phyloP scores from a whole-genome alignment of 2,329 filamentous ascomycete species.

The Hypoxylon sp. region DNA sequence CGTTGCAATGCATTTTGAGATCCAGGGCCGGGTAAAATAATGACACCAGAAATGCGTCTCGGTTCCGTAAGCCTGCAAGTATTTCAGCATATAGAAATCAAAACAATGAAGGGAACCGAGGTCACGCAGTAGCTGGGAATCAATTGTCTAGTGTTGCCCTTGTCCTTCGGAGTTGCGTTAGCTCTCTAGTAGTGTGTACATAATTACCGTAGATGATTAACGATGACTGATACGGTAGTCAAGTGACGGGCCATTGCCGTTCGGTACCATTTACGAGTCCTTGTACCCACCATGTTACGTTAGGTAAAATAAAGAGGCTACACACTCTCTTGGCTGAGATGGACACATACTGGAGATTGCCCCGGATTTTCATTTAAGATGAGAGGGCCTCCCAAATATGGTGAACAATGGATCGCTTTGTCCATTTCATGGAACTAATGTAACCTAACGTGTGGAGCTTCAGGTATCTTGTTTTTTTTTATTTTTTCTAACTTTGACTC shows the following conservation, averaged over 20 bases:
- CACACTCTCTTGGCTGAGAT: slow-evolving; percentile 38
- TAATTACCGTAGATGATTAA: slow-evolving; percentile 7
- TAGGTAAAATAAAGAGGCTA: slow-evolving; percentile 36
- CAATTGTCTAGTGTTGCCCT: slow-evolving; percentile 33
- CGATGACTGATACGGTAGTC: slow-evolving; percentile 38
- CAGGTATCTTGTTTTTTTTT: background rate
- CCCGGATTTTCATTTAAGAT: slow-evolving; percentile 43
- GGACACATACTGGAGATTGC: slow-evolving; percentile 35
- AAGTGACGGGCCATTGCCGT: slow-evolving; percentile 41
- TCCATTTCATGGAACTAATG: slow-evolving; percentile 32
- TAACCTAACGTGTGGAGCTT: slow-evolving; percentile 26
- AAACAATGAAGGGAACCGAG: slow-evolving; percentile 32
- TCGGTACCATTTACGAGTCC: slow-evolving; percentile 39
- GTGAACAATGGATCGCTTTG: slow-evolving; percentile 30
- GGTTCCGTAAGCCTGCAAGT: slow-evolving; percentile 18
- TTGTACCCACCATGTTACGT: slow-evolving; percentile 37
- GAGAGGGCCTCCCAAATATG: slow-evolving; percentile 38
- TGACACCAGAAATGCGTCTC: slow-evolving; percentile 35
- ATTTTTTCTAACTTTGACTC: slow-evolving; percentile 34
- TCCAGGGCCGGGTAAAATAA: slow-evolving; percentile 43
- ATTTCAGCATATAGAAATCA: slow-evolving; percentile 6
- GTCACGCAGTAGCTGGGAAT: slow-evolving; percentile 38
- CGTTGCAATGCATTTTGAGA: slow-evolving; percentile 40
- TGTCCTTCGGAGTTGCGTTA: slow-evolving; percentile 29
- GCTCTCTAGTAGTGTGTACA: background rate